These are phyloP conservation scores for Cyberlindnera bimundalis DNA, from an alignment of 805 yeast genomes.

Conservation along the genomic window DNA sequence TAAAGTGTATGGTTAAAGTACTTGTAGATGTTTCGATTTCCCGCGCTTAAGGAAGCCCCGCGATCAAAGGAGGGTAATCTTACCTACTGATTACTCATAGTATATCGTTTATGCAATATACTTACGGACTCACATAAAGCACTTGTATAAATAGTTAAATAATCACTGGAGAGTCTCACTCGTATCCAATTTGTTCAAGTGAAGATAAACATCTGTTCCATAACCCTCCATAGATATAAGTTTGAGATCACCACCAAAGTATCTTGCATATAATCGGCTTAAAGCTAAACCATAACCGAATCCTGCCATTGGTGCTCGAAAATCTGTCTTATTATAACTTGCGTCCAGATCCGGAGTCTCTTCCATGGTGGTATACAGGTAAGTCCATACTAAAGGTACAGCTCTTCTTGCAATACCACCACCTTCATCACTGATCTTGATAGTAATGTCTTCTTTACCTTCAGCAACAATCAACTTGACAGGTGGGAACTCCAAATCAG, in stretches of 20 bases:
- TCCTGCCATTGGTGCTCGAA: slow-evolving; percentile 92
- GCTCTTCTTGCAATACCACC: slow-evolving; percentile 89
- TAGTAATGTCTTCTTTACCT: slow-evolving; percentile 87
- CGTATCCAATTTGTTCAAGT: slow-evolving; percentile 73
- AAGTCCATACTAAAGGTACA: slow-evolving; percentile 85
- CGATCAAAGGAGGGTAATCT: too few relatives aligned
- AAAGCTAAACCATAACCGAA: slow-evolving; percentile 90
- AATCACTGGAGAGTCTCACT: slow-evolving; percentile 20
- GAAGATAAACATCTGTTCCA: slow-evolving; percentile 90
- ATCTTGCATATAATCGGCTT: slow-evolving; percentile 79
- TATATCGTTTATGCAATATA: too few relatives aligned
- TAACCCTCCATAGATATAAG: slow-evolving; percentile 90
- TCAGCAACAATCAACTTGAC: slow-evolving; percentile 83
- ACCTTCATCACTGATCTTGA: slow-evolving; percentile 89
- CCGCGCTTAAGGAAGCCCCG: too few relatives aligned
- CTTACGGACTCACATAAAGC: too few relatives aligned
- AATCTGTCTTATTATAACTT: slow-evolving; percentile 49
- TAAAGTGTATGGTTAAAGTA: too few relatives aligned
- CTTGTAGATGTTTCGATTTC: too few relatives aligned
- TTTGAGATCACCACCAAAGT: slow-evolving; percentile 87
- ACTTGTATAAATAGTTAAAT: not conserved
- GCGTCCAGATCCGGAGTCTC: slow-evolving; percentile 53
- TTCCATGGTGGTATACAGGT: slow-evolving; percentile 83
- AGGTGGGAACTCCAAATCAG: slow-evolving; percentile 74
- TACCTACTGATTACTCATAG: too few relatives aligned